These are phyloP conservation scores for Penicillium ucsense DNA, from an alignment of 495 filamentous ascomycete species.

Conservation along the genomic window DNA sequence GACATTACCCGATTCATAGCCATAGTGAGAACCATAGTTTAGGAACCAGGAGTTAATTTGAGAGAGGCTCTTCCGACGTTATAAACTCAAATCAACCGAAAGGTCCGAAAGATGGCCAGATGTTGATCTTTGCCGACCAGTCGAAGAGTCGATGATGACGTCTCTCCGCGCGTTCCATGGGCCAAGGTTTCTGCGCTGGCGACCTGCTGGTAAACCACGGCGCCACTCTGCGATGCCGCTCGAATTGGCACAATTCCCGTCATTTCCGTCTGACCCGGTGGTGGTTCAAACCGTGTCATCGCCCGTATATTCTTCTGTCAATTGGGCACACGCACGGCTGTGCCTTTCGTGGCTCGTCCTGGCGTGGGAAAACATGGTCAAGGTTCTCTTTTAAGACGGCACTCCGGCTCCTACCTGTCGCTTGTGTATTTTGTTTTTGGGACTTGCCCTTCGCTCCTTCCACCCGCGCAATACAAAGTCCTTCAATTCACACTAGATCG, in stretches of 20 bases:
- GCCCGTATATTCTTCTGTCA: not conserved
- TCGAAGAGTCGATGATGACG: slow-evolving; percentile 12
- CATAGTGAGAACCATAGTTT: no score
- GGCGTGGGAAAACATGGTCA: no score
- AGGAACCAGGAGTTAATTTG: no score
- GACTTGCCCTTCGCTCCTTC: not conserved
- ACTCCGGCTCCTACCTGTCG: not conserved
- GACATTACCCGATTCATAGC: no score
- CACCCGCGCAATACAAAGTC: no score
- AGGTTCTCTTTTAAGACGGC: no score
- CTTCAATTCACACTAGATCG: no score
- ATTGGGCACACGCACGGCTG: not conserved
- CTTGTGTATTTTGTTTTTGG: not conserved
- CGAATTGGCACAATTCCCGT: not conserved
- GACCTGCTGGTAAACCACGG: not conserved
- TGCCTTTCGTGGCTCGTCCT: no score
- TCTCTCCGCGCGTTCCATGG: slow-evolving; percentile 10
- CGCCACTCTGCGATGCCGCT: slow-evolving; percentile 5
- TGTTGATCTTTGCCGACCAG: slow-evolving; percentile 1
- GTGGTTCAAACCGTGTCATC: not conserved
- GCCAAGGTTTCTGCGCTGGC: not conserved
- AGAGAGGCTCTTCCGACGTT: no score
- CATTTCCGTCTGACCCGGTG: slow-evolving; percentile 11
- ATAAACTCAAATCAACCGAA: no score
- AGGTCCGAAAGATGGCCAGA: not conserved